phyloP scores from a whole-genome alignment of 139 green algal species.

The Closterium sp. region DNA sequence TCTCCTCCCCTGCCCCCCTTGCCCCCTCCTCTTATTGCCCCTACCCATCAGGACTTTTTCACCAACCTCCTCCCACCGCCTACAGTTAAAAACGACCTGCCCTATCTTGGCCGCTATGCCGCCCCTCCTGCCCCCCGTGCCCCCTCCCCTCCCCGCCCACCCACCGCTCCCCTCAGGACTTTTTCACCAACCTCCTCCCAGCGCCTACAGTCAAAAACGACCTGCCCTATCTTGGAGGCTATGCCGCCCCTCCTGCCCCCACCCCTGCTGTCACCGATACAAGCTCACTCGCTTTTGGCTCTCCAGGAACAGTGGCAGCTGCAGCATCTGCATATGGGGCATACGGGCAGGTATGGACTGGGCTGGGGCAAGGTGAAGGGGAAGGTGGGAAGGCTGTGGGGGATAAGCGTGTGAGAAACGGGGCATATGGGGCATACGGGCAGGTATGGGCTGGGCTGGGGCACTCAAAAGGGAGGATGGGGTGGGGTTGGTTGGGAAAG shows the following conservation, averaged over 20 bases:
- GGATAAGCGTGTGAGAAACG: background rate
- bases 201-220: background rate
- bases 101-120: no score
- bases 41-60: no score
- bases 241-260: background rate
- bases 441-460: no score
- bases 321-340: background rate
- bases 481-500: no score
- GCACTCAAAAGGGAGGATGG: no score
- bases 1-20: no score
- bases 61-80: no score
- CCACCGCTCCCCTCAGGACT: background rate
- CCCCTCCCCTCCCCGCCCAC: background rate
- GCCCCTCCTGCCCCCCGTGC: no score
- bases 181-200: background rate
- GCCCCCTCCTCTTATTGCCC: background rate
- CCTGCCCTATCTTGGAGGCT: background rate
- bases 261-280: background rate
- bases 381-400: background rate
- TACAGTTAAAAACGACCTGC: no score
- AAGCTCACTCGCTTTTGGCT: background rate
- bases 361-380: no score
- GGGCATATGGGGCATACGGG: background rate
- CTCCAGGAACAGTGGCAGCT: background rate
- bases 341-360: background rate